phyloP scores from a whole-genome alignment of 176 grass and related monocot species.

The Rhynchospora tenuis region DNA sequence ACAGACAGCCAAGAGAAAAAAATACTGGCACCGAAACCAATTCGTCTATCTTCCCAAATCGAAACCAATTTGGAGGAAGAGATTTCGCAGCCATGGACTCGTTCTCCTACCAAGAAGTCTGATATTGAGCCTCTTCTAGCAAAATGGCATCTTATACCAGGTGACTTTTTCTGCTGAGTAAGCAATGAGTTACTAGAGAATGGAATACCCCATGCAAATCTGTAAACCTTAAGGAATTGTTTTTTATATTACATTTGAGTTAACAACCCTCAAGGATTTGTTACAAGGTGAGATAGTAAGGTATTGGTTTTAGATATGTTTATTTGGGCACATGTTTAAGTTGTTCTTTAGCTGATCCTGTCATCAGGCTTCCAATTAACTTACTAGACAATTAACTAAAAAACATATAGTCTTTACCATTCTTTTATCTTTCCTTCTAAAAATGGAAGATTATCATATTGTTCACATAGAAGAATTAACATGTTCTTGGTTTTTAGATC shows the following conservation, averaged over 20 bases:
- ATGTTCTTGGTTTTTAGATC: slow-evolving; percentile 37
- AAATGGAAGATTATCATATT: background rate
- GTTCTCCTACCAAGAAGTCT: slow-evolving; percentile 83
- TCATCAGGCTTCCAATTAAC: background rate
- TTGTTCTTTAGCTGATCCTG: background rate
- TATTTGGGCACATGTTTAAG: background rate
- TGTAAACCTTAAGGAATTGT: background rate
- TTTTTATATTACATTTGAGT: background rate
- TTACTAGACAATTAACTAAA: background rate
- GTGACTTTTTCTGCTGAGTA: slow-evolving; percentile 37
- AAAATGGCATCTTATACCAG: slow-evolving; percentile 88
- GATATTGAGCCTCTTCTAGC: slow-evolving; percentile 66
- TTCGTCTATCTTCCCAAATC: slow-evolving; percentile 50
- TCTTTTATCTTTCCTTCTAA: background rate
- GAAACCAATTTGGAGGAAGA: slow-evolving; percentile 57
- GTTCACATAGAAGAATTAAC: background rate
- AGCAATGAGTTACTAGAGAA: background rate
- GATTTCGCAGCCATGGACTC: slow-evolving; percentile 72
- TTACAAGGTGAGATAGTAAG: background rate
- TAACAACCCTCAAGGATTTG: background rate
- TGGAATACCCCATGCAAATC: background rate
- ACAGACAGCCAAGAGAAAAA: slow-evolving; percentile 78
- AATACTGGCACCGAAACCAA: slow-evolving; percentile 74
- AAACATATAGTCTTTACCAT: background rate
- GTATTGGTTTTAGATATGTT: background rate